Conservation (phyloP, 2,329 filamentous ascomycete species). For the Xylaria sp. region DNA sequence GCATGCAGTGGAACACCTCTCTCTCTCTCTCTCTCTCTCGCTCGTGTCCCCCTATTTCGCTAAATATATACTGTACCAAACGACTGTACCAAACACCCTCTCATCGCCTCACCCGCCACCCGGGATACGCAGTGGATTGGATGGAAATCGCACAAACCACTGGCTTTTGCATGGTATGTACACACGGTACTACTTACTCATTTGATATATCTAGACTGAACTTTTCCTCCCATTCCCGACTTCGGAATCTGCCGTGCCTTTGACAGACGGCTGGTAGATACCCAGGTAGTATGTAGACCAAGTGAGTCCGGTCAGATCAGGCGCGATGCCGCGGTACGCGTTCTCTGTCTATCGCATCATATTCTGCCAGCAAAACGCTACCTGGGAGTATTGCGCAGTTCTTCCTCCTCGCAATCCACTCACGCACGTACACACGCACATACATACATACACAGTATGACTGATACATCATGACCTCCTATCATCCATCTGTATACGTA, state of each 20-base stretch:
- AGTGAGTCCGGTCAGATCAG: neutral
- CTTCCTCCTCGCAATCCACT: neutral
- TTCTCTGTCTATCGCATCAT: conserved; percentile 3
- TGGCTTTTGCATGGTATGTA: neutral
- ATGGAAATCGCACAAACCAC: neutral
- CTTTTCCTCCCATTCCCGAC: neutral
- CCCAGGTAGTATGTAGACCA: neutral
- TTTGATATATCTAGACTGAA: neutral
- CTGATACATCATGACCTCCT: neutral
- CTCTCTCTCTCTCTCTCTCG: neutral
- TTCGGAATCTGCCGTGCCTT: neutral
- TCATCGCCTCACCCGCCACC: neutral
- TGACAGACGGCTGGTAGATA: neutral
- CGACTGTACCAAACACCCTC: neutral
- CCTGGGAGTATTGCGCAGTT: neutral
- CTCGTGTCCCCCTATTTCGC: neutral
- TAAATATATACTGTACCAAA: neutral
- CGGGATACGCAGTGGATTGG: neutral
- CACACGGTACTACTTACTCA: neutral
- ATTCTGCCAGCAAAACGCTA: neutral
- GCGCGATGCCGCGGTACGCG: conserved; percentile 1
- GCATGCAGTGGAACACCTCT: conserved; percentile 17
- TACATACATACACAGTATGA: neutral
- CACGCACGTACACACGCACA: neutral
- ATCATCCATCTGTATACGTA: neutral